Conservation (phyloP, 345 rosid genomes). For the Brassica carinata region DNA sequence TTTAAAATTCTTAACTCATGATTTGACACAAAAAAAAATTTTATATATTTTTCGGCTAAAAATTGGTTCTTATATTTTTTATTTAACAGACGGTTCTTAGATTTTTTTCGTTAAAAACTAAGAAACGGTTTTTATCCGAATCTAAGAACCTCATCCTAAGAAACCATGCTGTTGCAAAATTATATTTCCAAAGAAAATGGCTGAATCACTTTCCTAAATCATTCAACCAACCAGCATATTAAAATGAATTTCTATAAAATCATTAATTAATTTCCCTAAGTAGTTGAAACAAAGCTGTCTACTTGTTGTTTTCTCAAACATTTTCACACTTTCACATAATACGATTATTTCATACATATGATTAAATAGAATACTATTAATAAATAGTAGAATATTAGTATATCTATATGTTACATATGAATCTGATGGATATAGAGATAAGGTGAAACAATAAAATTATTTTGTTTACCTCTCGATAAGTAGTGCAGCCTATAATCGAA, state of each 20-base stretch:
- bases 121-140: constrained; percentile 43
- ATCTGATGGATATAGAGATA: too few relatives aligned
- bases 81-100: too few relatives aligned
- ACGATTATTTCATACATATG: too few relatives aligned
- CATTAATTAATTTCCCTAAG: not conserved
- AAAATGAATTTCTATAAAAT: not conserved
- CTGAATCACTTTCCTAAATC: not conserved
- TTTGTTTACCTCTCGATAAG: not conserved
- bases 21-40: too few relatives aligned
- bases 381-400: too few relatives aligned
- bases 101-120: too few relatives aligned
- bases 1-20: too few relatives aligned
- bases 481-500: not conserved
- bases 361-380: too few relatives aligned
- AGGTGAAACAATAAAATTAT: not conserved
- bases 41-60: too few relatives aligned
- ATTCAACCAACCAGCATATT: not conserved
- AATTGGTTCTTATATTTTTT: too few relatives aligned
- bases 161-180: constrained; percentile 4
- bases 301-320: not conserved
- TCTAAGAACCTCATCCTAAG: too few relatives aligned
- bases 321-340: not conserved
- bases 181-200: not conserved
- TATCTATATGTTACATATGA: too few relatives aligned
- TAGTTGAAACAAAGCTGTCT: not conserved